These are phyloP conservation scores for Coelastrella sp. DNA, from an alignment of 139 green algal genomes.

Conservation along the genomic window DNA sequence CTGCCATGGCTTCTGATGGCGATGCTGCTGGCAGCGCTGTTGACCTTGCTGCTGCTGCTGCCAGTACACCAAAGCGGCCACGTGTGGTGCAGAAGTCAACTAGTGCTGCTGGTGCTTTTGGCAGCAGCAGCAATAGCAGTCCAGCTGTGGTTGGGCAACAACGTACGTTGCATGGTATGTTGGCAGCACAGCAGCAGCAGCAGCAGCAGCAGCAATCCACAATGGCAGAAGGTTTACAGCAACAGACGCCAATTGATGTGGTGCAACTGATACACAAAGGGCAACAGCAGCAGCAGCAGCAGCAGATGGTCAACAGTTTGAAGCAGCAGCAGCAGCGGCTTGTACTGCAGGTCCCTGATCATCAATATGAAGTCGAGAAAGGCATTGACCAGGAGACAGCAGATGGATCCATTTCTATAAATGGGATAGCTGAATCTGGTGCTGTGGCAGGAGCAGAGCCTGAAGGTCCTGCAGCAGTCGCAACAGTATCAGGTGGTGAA, in stretches of 20 bases:
- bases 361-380: not conserved
- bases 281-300: not conserved
- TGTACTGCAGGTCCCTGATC: not conserved
- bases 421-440: too few species aligned
- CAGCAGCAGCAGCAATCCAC: not conserved
- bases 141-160: conserved; percentile 27
- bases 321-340: not conserved
- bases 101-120: not conserved
- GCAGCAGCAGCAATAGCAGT: not conserved
- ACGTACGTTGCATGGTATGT: conserved; percentile 18
- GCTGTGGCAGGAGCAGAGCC: too few species aligned
- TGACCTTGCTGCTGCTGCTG: not conserved
- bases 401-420: too few species aligned
- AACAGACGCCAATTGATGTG: not conserved
- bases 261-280: conserved; percentile 21
- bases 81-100: not conserved
- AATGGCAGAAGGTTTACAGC: not conserved
- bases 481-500: not conserved
- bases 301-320: too few species aligned
- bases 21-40: not conserved
- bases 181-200: conserved; percentile 16
- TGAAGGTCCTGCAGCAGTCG: not conserved
- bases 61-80: conserved; percentile 13
- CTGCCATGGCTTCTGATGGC: too few species aligned
- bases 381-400: too few species aligned